Evolutionary conservation across 2,329 filamentous ascomycete genomes (phyloP).

Genomic region (Colletotrichum sp.): DNA sequence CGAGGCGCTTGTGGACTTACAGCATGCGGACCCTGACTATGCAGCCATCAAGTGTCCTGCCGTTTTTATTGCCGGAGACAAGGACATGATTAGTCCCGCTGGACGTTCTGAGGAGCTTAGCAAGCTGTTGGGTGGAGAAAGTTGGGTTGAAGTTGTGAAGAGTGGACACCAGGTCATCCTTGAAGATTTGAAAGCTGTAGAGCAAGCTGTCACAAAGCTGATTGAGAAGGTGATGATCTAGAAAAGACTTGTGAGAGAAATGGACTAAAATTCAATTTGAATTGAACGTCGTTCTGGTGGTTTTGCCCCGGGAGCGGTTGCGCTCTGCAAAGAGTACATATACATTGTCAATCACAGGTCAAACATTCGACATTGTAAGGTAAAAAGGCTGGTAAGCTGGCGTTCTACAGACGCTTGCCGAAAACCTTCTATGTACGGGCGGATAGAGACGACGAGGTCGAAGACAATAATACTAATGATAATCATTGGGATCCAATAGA

Average conservation of each 20-base stretch:
- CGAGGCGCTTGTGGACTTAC: not conserved
- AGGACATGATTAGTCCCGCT: not conserved
- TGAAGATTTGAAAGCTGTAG: not conserved
- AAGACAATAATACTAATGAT: not conserved
- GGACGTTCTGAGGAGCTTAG: not conserved
- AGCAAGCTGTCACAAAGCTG: not conserved
- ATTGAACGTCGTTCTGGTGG: not conserved
- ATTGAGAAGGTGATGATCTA: not conserved
- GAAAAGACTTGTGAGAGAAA: not conserved
- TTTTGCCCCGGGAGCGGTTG: not conserved
- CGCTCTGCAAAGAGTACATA: not conserved
- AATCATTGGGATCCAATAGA: not conserved
- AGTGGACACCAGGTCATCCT: not conserved
- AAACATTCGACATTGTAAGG: too few relatives aligned
- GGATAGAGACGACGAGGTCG: not conserved
- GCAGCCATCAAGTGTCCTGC: not conserved
- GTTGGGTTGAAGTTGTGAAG: not conserved
- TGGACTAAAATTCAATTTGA: not conserved
- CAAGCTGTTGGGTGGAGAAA: not conserved
- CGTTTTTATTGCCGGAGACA: not conserved
- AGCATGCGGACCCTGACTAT: not conserved
- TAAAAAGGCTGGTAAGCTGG: not conserved
- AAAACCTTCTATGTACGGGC: not conserved
- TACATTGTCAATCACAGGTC: not conserved
- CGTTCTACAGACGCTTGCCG: not conserved